phyloP scores from a whole-genome alignment of 176 grass and related monocot species.

The Coix lacrymajobi region DNA sequence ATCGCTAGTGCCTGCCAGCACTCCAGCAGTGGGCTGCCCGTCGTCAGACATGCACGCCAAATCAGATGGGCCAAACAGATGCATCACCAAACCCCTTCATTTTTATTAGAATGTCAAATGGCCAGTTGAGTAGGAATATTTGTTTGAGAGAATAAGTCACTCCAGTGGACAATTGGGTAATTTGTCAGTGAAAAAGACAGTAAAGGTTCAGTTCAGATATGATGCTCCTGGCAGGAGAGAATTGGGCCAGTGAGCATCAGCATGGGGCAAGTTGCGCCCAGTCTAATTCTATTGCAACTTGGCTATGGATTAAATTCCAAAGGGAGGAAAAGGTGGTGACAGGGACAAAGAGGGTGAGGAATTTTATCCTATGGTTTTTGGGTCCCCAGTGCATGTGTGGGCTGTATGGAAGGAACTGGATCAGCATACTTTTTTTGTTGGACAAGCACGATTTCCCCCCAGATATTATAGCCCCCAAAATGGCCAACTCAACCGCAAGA shows the following conservation, averaged over 20 bases:
- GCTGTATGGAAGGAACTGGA: conserved; percentile 26
- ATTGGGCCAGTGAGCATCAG: conserved; percentile 25
- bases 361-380: conserved; percentile 29
- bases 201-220: conserved; percentile 2
- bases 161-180: conserved; percentile 11
- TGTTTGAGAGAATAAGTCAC: not conserved
- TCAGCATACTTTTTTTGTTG: conserved; percentile 20
- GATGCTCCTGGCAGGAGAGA: conserved; percentile 6
- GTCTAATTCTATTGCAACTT: conserved; percentile 11
- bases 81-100: not conserved
- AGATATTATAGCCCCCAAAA: not conserved
- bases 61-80: not conserved
- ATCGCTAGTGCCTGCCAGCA: not conserved
- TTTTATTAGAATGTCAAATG: not conserved
- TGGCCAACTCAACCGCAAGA: conserved; percentile 1
- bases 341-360: not conserved
- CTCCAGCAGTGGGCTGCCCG: not conserved
- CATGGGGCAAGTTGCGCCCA: conserved; percentile 34
- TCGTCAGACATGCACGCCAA: not conserved
- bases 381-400: conserved; percentile 33
- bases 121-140: conserved; percentile 11
- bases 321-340: conserved; percentile 25
- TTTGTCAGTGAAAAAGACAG: not conserved
- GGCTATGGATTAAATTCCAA: conserved; percentile 31
- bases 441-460: conserved; percentile 4